Evolutionary conservation across 2,329 filamentous ascomycete genomes (phyloP).

Genomic region (Talaromyces piceae): DNA sequence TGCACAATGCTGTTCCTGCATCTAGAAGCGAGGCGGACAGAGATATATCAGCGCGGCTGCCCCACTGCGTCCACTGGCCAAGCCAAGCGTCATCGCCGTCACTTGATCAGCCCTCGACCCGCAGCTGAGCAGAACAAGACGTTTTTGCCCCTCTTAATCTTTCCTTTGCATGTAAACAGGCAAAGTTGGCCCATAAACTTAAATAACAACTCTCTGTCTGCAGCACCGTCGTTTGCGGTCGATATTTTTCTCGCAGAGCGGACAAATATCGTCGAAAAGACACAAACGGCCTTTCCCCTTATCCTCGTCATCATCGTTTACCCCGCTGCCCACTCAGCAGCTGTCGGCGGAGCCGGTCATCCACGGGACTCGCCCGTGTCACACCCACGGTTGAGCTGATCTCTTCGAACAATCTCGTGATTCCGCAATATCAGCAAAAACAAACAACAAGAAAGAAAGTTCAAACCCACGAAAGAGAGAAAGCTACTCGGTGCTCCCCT

Average conservation of each 20-base stretch:
- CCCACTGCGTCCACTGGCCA: neutral
- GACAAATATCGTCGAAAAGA: neutral
- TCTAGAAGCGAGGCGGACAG: neutral
- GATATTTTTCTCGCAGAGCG: neutral
- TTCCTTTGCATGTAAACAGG: neutral
- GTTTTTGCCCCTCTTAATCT: neutral
- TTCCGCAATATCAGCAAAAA: neutral
- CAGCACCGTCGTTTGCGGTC: neutral
- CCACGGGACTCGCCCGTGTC: conserved; percentile 6
- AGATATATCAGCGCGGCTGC: neutral
- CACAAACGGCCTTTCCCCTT: neutral
- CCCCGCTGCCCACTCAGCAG: neutral
- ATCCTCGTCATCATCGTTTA: neutral
- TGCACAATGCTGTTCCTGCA: neutral
- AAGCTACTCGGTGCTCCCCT: too few relatives aligned
- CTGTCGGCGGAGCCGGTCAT: conserved; percentile 11
- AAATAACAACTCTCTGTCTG: neutral
- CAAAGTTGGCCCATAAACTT: neutral
- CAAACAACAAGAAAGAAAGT: too few relatives aligned
- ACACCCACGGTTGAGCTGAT: conserved; percentile 10
- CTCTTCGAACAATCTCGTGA: neutral
- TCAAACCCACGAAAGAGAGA: too few relatives aligned
- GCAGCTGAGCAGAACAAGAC: neutral
- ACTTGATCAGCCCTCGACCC: neutral
- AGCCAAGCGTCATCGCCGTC: conserved; percentile 1